A percentile compares a stretch with the other conserved stretches of the same genome.
These are phyloP conservation scores for Lasiodiplodia gonubiensis DNA, from an alignment of 2,329 filamentous ascomycete genomes.

Conservation along the genomic window DNA sequence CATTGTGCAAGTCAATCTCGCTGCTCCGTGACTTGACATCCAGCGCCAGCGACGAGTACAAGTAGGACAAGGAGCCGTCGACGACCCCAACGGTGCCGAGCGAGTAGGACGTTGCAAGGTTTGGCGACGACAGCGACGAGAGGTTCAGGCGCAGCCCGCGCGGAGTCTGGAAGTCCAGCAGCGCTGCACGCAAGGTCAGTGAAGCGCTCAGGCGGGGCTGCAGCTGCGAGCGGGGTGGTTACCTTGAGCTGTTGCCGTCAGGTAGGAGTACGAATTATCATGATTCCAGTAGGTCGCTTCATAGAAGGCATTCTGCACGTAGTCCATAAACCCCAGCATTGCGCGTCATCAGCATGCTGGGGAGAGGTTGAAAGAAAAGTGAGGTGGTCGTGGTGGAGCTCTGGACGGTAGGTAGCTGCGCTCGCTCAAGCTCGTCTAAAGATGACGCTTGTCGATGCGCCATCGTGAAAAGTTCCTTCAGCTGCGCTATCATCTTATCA, in stretches of 20 bases:
- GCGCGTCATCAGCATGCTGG: conserved; percentile 25
- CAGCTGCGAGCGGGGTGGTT: conserved; percentile 36
- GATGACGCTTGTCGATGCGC: conserved; percentile 17
- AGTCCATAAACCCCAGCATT: conserved; percentile 98
- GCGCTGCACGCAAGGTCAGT: conserved; percentile 57
- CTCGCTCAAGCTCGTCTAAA: conserved; percentile 20
- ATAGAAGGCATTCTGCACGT: conserved; percentile 90
- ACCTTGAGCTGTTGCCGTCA: conserved; percentile 85
- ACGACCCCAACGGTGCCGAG: conserved; percentile 88
- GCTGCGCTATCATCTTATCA: conserved; percentile 25
- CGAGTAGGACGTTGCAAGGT: conserved; percentile 93
- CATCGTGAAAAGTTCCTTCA: conserved; percentile 28
- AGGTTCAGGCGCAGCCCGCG: conserved; percentile 83
- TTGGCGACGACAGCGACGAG: conserved; percentile 87
- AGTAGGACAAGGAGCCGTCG: conserved; percentile 95
- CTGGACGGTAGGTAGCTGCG: neutral
- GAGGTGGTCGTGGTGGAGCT: conserved; percentile 19
- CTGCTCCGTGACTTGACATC: conserved; percentile 71
- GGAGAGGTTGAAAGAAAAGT: neutral
- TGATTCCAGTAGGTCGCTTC: conserved; percentile 84
- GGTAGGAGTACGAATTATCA: conserved; percentile 87
- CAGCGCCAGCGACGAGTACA: conserved; percentile 88
- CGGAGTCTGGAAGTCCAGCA: conserved; percentile 88
- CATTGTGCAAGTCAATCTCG: conserved; percentile 73
- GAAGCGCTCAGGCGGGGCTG: conserved; percentile 8